These are phyloP conservation scores for Alternaria triticina DNA, from an alignment of 2,329 filamentous ascomycete species.

Conservation along the genomic window DNA sequence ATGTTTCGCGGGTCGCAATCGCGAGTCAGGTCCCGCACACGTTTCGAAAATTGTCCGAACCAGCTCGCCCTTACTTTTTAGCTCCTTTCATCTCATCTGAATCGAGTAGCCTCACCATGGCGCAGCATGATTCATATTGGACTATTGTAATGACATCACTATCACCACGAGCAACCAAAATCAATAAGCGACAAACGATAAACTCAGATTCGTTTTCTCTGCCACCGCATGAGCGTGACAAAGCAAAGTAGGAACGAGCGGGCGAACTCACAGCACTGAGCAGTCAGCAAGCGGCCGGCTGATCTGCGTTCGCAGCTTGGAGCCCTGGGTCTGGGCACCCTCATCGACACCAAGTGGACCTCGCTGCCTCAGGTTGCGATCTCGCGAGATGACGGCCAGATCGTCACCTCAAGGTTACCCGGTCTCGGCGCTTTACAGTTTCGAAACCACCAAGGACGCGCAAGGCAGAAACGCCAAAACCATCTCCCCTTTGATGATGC, in stretches of 20 bases:
- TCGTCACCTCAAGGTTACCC: not conserved
- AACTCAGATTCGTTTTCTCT: not conserved
- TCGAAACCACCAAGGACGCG: slow-evolving; percentile 16
- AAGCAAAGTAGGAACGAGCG: not conserved
- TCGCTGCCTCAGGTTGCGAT: slow-evolving; percentile 13
- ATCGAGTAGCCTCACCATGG: not conserved
- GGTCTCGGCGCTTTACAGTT: slow-evolving; percentile 10
- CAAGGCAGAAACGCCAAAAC: slow-evolving; percentile 5
- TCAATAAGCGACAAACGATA: not conserved
- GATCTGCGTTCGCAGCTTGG: slow-evolving; percentile 16
- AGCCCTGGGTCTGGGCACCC: slow-evolving; percentile 3
- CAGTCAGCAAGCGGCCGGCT: slow-evolving; percentile 11
- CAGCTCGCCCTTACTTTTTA: slow-evolving; percentile 9
- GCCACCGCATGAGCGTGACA: not conserved
- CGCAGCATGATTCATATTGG: not conserved
- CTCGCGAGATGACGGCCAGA: slow-evolving; percentile 8
- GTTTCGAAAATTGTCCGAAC: slow-evolving; percentile 22
- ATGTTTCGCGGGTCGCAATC: slow-evolving; percentile 1
- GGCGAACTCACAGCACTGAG: not conserved
- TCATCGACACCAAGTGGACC: slow-evolving; percentile 14
- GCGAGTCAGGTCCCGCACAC: slow-evolving; percentile 2
- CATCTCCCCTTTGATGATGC: not conserved
- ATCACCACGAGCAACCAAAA: not conserved
- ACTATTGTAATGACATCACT: not conserved
- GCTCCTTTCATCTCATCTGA: slow-evolving; percentile 23